A percentile compares a stretch with the other conserved stretches of the same genome.
phyloP scores from a whole-genome alignment of 176 grass and related monocot genomes.

The Phoenix dactylifera region DNA sequence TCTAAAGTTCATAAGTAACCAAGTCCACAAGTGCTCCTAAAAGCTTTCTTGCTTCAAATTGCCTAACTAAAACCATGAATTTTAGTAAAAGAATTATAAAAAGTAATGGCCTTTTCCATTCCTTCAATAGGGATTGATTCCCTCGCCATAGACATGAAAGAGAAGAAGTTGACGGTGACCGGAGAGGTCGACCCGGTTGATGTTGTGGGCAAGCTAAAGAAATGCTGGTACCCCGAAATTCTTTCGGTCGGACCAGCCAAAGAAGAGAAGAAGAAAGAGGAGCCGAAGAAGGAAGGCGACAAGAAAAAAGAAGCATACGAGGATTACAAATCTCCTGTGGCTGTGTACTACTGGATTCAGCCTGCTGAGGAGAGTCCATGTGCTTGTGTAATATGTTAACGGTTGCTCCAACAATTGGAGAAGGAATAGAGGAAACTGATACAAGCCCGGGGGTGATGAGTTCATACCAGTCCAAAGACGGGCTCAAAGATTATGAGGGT shows the following conservation, averaged over 20 bases:
- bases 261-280: constrained; percentile 54
- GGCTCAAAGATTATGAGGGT: too few species aligned
- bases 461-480: neutral
- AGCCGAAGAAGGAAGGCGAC: constrained; percentile 6
- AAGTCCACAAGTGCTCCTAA: too few species aligned
- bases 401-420: too few species aligned
- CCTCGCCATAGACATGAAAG: constrained; percentile 55
- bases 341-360: constrained; percentile 25
- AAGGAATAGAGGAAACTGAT: too few species aligned
- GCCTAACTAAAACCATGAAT: too few species aligned
- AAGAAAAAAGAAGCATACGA: neutral
- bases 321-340: neutral
- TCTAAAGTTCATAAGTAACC: neutral
- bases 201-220: constrained; percentile 38
- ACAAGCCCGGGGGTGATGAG: too few species aligned
- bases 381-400: constrained; percentile 56
- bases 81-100: too few species aligned
- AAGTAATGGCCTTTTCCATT: neutral
- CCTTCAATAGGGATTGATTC: constrained; percentile 41
- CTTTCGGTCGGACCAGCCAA: constrained; percentile 47
- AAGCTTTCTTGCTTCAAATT: too few species aligned
- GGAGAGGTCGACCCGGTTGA: constrained; percentile 48
- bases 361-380: constrained; percentile 59
- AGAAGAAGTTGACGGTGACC: constrained; percentile 48
- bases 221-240: constrained; percentile 18